phyloP scores from a whole-genome alignment of 306 rosid genomes.

The Lupinus albus region DNA sequence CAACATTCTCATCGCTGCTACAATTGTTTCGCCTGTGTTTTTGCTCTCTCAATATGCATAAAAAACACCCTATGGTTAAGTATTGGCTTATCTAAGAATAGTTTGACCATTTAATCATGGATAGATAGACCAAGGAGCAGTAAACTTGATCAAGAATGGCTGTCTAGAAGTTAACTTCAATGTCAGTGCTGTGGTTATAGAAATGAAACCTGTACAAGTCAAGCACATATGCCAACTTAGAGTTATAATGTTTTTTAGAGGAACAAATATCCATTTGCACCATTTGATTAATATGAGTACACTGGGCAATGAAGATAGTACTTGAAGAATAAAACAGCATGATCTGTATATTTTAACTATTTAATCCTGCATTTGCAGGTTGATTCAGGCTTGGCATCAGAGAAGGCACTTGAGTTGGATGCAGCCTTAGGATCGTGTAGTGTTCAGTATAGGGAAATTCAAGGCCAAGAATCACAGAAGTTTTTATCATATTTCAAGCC shows the following conservation, averaged over 20 bases:
- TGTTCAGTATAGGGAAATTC: constrained; percentile 88
- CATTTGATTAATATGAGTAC: constrained; percentile 23
- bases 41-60: too few relatives aligned
- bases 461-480: constrained; percentile 83
- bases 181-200: neutral
- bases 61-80: too few relatives aligned
- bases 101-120: neutral
- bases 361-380: constrained; percentile 52
- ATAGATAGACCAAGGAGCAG: constrained; percentile 13
- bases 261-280: constrained; percentile 7
- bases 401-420: constrained; percentile 90
- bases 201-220: constrained; percentile 15
- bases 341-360: constrained; percentile 23
- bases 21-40: too few relatives aligned
- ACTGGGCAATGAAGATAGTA: constrained; percentile 16
- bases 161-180: neutral
- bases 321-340: constrained; percentile 6
- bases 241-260: neutral
- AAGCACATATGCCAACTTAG: constrained; percentile 1
- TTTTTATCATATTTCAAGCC: constrained; percentile 88
- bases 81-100: too few relatives aligned
- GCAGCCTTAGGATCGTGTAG: constrained; percentile 91
- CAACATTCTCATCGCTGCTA: too few relatives aligned
- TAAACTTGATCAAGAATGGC: neutral
- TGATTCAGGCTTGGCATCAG: constrained; percentile 83